Conservation (phyloP, 148 eudicot species). For the Silene conica region DNA sequence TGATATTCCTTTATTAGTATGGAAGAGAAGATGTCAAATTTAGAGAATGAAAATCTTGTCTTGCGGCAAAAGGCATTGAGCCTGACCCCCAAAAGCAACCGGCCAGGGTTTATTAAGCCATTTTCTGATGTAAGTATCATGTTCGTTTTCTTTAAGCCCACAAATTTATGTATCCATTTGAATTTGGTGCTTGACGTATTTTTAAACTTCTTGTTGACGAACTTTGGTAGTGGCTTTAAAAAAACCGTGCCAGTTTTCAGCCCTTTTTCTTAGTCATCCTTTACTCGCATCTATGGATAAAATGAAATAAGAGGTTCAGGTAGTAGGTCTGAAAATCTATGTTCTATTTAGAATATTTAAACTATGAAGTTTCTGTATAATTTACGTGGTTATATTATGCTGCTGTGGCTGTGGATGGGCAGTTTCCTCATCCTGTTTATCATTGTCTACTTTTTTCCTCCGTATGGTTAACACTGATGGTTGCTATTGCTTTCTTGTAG, state of each 20-base stretch:
- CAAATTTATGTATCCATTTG: background rate
- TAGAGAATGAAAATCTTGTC: conserved; percentile 85
- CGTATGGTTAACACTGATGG: background rate
- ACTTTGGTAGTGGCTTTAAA: background rate
- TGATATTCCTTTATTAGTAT: conserved; percentile 38
- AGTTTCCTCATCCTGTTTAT: background rate
- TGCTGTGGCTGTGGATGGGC: background rate
- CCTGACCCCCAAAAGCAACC: conserved; percentile 59
- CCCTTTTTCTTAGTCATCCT: background rate
- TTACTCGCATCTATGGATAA: background rate
- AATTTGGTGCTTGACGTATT: background rate
- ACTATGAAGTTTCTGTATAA: background rate
- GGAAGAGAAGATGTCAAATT: conserved; percentile 76
- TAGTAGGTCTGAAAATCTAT: background rate
- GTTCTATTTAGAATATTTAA: background rate
- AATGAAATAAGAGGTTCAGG: background rate
- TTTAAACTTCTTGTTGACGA: background rate
- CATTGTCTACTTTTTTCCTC: background rate
- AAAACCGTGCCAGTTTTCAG: background rate
- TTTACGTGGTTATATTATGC: background rate
- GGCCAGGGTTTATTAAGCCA: conserved; percentile 53
- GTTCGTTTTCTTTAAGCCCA: background rate
- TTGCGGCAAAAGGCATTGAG: conserved; percentile 74
- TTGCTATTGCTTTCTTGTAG: conserved; percentile 11
- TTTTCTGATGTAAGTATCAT: conserved; percentile 64